Evolutionary conservation across 305 asterid species (phyloP).

Genomic region (Fraxinus paxiana): DNA sequence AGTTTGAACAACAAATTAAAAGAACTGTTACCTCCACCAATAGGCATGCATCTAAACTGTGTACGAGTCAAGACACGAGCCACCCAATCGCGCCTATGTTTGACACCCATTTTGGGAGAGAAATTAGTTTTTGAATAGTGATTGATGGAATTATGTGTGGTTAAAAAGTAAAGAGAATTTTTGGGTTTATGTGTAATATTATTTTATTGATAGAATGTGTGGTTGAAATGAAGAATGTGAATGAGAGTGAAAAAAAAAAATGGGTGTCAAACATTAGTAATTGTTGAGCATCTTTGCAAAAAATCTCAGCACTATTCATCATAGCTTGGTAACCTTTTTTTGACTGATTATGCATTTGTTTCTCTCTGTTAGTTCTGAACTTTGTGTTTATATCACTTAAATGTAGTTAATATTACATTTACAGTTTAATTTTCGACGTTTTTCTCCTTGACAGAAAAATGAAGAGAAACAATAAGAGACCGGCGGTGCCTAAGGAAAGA

Average conservation of each 20-base stretch:
- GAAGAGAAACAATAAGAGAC: conserved; percentile 39
- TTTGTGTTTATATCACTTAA: neutral
- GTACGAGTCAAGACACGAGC: neutral
- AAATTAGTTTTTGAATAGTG: too few species aligned
- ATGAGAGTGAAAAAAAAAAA: too few species aligned
- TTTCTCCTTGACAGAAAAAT: conserved; percentile 54
- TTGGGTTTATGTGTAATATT: too few species aligned
- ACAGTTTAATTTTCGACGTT: conserved; percentile 62
- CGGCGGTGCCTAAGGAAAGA: conserved; percentile 31
- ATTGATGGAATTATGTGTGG: too few species aligned
- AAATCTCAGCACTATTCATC: neutral
- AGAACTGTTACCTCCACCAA: neutral
- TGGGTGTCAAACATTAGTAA: too few species aligned
- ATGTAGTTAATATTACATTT: conserved; percentile 13
- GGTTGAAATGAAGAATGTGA: too few species aligned
- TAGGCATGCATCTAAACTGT: neutral
- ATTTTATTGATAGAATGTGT: too few species aligned
- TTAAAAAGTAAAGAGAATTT: too few species aligned
- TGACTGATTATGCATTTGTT: neutral
- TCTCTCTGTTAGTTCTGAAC: neutral
- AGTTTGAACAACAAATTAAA: neutral
- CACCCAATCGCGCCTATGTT: neutral
- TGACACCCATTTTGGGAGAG: too few species aligned
- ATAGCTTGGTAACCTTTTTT: neutral
- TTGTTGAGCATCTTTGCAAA: neutral